phyloP scores from a whole-genome alignment of 441 rosid genomes.

The Hura crepitans region DNA sequence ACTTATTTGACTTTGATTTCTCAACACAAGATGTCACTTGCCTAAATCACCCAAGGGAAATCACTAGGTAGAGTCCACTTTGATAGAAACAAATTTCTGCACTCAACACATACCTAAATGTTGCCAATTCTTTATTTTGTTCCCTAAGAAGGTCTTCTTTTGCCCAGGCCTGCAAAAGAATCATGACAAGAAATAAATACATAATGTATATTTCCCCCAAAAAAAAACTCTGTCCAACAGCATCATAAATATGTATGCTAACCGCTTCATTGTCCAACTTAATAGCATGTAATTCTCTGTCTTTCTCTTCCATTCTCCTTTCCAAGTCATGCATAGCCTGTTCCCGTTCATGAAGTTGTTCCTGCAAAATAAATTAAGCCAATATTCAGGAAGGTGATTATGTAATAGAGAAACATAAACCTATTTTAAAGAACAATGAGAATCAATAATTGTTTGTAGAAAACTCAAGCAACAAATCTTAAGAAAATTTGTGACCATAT shows the following conservation, averaged over 20 bases:
- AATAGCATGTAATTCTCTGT: conserved; percentile 71
- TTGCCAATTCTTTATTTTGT: conserved; percentile 81
- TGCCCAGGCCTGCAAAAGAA: conserved; percentile 70
- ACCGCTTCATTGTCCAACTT: conserved; percentile 90
- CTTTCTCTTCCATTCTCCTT: conserved; percentile 83
- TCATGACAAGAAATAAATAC: conserved; percentile 16
- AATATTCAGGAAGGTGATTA: conserved; percentile 6
- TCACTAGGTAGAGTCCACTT: background rate
- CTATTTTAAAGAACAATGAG: background rate
- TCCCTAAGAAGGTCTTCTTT: conserved; percentile 91
- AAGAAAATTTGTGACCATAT: background rate
- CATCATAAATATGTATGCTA: conserved; percentile 21
- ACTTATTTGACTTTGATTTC: background rate
- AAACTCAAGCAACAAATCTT: background rate
- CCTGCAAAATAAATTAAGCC: conserved; percentile 45
- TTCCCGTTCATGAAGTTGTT: conserved; percentile 72
- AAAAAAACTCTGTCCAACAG: conserved; percentile 2
- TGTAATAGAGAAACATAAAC: background rate
- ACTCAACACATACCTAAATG: conserved; percentile 50
- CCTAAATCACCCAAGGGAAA: background rate
- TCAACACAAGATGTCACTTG: background rate
- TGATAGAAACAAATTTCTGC: background rate
- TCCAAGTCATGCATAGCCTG: conserved; percentile 62
- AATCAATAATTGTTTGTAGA: background rate
- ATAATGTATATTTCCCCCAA: conserved; percentile 8